Evolutionary conservation across 306 rosid species (phyloP).

Genomic region (cucumber (Cucumis sativus)): DNA sequence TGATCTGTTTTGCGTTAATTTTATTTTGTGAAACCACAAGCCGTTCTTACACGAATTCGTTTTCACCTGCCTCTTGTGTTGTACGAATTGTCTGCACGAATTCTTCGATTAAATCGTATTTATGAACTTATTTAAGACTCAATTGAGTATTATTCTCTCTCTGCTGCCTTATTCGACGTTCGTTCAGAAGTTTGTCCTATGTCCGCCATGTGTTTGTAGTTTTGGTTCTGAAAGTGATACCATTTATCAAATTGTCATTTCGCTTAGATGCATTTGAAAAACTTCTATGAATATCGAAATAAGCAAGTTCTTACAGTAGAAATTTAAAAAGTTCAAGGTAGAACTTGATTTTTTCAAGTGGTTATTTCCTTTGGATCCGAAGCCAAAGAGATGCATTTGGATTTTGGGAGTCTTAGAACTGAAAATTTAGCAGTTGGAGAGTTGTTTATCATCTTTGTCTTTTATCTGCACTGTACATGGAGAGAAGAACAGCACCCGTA

Average conservation of each 20-base stretch:
- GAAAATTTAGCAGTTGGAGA: neutral
- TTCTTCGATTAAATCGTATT: neutral
- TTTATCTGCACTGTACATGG: neutral
- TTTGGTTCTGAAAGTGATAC: conserved; percentile 10
- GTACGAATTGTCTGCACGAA: neutral
- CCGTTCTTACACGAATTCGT: neutral
- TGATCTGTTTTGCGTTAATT: neutral
- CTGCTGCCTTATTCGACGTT: neutral
- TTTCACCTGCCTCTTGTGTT: neutral
- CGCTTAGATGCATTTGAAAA: neutral
- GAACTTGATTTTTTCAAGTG: neutral
- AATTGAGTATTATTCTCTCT: neutral
- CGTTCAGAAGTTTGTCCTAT: neutral
- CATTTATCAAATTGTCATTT: neutral
- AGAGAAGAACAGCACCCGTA: neutral
- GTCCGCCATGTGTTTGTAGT: conserved; percentile 25
- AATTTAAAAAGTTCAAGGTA: neutral
- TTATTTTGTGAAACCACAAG: neutral
- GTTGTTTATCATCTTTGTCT: neutral
- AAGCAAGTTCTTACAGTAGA: neutral
- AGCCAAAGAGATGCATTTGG: neutral
- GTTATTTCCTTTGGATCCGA: neutral
- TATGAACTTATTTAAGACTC: neutral
- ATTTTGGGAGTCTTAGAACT: neutral
- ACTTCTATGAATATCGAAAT: neutral